A percentile compares a stretch with the other conserved stretches of the same genome.
Evolutionary conservation across 2,329 filamentous ascomycete species (phyloP).

Genomic region (Massarina eburnea): DNA sequence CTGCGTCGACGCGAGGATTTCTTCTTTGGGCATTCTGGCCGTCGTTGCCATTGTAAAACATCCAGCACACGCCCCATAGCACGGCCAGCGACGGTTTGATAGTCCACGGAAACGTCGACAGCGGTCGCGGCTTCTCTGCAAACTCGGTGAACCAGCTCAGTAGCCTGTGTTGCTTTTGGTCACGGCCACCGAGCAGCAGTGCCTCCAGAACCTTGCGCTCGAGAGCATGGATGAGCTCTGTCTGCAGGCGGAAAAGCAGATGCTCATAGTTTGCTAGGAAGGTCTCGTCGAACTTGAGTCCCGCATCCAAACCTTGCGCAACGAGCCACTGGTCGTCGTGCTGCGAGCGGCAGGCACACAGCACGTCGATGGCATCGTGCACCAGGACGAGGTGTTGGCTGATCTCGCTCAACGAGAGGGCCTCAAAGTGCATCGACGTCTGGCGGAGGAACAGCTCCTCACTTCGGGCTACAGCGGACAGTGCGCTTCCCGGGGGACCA

Average conservation of each 20-base stretch:
- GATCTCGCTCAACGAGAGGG: constrained; percentile 31
- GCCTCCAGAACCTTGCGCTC: constrained; percentile 32
- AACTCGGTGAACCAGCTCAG: constrained; percentile 46
- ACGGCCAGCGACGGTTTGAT: constrained; percentile 48
- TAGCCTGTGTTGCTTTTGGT: constrained; percentile 38
- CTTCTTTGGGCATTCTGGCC: constrained; percentile 11
- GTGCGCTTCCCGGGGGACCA: constrained; percentile 18
- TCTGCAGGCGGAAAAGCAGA: constrained; percentile 42
- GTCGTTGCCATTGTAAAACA: constrained; percentile 34
- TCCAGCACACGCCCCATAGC: constrained; percentile 49
- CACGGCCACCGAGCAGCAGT: constrained; percentile 27
- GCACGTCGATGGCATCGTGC: constrained; percentile 34
- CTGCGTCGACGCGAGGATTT: constrained; percentile 23
- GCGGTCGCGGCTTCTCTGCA: constrained; percentile 40
- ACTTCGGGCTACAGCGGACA: constrained; percentile 35
- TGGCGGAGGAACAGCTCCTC: constrained; percentile 41
- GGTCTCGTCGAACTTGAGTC: constrained; percentile 36
- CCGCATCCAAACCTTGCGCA: constrained; percentile 29
- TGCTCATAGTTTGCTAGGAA: constrained; percentile 49
- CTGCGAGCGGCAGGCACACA: constrained; percentile 27
- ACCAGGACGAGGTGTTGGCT: constrained; percentile 29
- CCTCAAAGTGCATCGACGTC: constrained; percentile 29
- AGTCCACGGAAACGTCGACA: constrained; percentile 49
- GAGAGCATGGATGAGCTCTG: constrained; percentile 37
- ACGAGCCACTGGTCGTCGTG: constrained; percentile 36